These are phyloP conservation scores for Coccinonectria pachysandricola DNA, from an alignment of 2,329 filamentous ascomycete genomes.

Conservation along the genomic window DNA sequence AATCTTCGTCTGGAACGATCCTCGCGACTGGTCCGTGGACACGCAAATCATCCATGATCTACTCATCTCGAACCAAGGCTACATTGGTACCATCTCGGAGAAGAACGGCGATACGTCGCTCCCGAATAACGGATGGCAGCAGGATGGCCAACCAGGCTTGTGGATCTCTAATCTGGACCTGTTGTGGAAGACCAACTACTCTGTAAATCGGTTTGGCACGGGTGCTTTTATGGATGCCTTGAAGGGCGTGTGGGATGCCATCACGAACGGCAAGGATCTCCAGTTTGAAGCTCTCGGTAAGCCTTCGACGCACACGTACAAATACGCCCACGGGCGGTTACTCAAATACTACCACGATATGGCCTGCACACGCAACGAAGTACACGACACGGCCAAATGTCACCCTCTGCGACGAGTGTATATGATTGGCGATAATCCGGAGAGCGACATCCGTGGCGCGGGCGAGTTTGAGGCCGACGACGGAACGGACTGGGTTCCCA, in stretches of 20 bases:
- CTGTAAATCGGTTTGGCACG: conserved; percentile 78
- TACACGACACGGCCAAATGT: conserved; percentile 15
- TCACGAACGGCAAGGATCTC: conserved; percentile 55
- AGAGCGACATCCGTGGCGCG: conserved; percentile 81
- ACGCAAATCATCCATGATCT: conserved; percentile 76
- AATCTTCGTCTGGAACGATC: conserved; percentile 90
- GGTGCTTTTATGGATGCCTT: conserved; percentile 81
- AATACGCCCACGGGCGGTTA: conserved; percentile 65
- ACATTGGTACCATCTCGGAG: conserved; percentile 67
- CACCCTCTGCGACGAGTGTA: conserved; percentile 65
- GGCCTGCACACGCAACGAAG: conserved; percentile 9
- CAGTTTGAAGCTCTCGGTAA: conserved; percentile 69
- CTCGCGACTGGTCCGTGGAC: conserved; percentile 90
- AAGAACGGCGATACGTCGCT: conserved; percentile 57
- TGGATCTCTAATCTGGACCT: conserved; percentile 90
- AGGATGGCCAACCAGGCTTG: conserved; percentile 67
- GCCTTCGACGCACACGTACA: conserved; percentile 66
- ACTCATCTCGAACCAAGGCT: conserved; percentile 66
- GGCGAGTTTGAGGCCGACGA: conserved; percentile 60
- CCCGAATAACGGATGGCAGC: conserved; percentile 69
- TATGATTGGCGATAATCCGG: conserved; percentile 88
- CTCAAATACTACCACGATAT: conserved; percentile 36
- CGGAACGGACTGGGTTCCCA: conserved; percentile 65
- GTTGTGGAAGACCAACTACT: conserved; percentile 78
- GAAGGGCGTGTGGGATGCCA: conserved; percentile 64